Evolutionary conservation across 31 red algal genomes (phyloP).

Genomic region (Asparagopsis taxiformis): DNA sequence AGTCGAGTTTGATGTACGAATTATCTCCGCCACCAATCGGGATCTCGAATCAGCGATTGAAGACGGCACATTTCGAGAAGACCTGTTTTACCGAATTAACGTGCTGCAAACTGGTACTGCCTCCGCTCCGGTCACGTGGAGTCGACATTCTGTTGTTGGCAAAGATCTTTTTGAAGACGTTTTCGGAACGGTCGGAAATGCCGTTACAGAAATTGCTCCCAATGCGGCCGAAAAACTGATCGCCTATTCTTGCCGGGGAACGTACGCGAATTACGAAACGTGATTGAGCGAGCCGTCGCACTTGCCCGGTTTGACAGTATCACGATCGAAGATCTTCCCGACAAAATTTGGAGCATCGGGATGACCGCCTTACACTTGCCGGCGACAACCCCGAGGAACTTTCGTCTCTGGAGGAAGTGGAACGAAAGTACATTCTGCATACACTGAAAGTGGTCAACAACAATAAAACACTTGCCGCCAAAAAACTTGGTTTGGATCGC

Average conservation of each 20-base stretch:
- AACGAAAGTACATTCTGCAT: too few relatives aligned
- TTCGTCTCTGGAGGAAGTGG: too few relatives aligned
- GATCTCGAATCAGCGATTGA: not conserved
- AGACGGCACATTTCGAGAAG: slow-evolving; percentile 7
- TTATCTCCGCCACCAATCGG: slow-evolving; percentile 4
- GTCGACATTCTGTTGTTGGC: slow-evolving; percentile 2
- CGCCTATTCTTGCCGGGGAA: slow-evolving; percentile 2
- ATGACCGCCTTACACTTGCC: too few relatives aligned
- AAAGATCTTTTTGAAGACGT: slow-evolving; percentile 1
- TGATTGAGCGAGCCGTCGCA: not conserved
- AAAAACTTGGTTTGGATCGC: too few relatives aligned
- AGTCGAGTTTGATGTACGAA: not conserved
- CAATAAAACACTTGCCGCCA: too few relatives aligned
- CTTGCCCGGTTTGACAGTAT: too few relatives aligned
- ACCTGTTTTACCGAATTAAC: slow-evolving; percentile 3
- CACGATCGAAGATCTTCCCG: too few relatives aligned
- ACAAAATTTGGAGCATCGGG: too few relatives aligned
- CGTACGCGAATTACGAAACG: slow-evolving; percentile 5
- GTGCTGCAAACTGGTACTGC: not conserved
- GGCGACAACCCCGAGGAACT: too few relatives aligned
- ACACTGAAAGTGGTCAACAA: too few relatives aligned
- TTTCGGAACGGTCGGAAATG: not conserved
- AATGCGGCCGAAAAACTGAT: not conserved
- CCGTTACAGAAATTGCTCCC: not conserved
- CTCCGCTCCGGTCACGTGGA: not conserved